Evolutionary conservation across 1,284 basidiomycete species (phyloP).

Genomic region (Tausonia pullulans): DNA sequence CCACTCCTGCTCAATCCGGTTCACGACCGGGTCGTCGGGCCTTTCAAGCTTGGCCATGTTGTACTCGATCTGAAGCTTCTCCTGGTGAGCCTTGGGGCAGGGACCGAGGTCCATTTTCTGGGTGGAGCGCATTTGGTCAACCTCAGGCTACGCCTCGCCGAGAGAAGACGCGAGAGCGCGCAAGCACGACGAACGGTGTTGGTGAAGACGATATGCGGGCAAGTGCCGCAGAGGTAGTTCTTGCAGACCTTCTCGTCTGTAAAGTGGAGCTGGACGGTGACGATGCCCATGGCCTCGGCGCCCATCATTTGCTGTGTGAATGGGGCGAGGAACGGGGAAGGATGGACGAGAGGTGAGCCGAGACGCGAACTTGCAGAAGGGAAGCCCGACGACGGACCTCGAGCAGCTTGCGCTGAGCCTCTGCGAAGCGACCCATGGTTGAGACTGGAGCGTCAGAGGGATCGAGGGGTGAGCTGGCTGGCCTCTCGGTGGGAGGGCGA

Average conservation of each 20-base stretch:
- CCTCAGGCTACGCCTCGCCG: neutral
- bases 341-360: neutral
- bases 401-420: slow-evolving; percentile 38
- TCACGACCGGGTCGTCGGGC: slow-evolving; percentile 65
- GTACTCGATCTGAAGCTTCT: slow-evolving; percentile 87
- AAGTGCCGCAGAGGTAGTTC: slow-evolving; percentile 95
- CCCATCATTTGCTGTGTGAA: slow-evolving; percentile 89
- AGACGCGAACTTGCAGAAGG: neutral
- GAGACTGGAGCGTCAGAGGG: no score
- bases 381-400: slow-evolving; percentile 27
- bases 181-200: slow-evolving; percentile 69
- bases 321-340: neutral
- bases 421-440: slow-evolving; percentile 37
- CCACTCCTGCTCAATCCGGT: slow-evolving; percentile 82
- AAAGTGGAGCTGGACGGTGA: slow-evolving; percentile 85
- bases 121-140: neutral
- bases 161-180: slow-evolving; percentile 5
- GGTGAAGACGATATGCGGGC: slow-evolving; percentile 93
- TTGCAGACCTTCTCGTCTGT: slow-evolving; percentile 98
- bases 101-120: slow-evolving; percentile 99
- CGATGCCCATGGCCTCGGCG: slow-evolving; percentile 93
- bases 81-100: slow-evolving; percentile 93
- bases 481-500: no score
- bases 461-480: no score
- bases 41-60: slow-evolving; percentile 63